Evolutionary conservation across 331 rosid species (phyloP), one percentile per base, ranked within the genome.

Genomic region (Quercus phellos): DNA sequence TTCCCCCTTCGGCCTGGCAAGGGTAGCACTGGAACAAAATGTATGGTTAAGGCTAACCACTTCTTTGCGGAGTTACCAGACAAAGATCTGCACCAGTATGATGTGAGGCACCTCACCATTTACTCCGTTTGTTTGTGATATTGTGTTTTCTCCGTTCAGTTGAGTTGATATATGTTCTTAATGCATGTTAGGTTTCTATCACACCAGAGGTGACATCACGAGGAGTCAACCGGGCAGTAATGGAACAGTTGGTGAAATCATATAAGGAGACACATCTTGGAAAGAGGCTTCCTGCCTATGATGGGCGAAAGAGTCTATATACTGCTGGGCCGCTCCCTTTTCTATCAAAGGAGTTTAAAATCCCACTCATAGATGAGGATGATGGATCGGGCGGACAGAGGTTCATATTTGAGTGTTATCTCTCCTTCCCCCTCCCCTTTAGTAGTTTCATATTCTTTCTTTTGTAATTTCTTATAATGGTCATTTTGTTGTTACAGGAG

Each of bases 321-420:
- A 95, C 99, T 56, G 98, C 98, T 50, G 98, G 99, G 7, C 91
- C 98, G 0, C 96, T 95, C 17, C 99, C 99, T 56, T 95, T 95
- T 68, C 60, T 64, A 7, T 77, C 93, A 0, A 90, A 83, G 86
- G 99, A 95, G 74, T 95, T 95, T 17, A 85, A 71, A 84, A 90
- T 95, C 79, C 87, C 86, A 6, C 97, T 93, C 2, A 21, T 73
- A 51, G 99, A 93, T 80, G 98, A 95, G 2, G 99, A 91, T 61
- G 99, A 95, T 79, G 99, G 97, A 59, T n/a, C 96, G 0, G 97
- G 97, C 21, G 90, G 77, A n/a, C 97, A 83, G 56, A 87, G 93
- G 99, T 95, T 42, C 51, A 17, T 63, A 51, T 55, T 13, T 71
- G 50, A 54, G 69, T 69, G 60, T 70, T 58, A 0, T 61, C 4